A percentile compares a stretch with the other conserved stretches of the same genome.
Conservation (phyloP, 306 rosid species). For the Begonia peltatifolia region DNA sequence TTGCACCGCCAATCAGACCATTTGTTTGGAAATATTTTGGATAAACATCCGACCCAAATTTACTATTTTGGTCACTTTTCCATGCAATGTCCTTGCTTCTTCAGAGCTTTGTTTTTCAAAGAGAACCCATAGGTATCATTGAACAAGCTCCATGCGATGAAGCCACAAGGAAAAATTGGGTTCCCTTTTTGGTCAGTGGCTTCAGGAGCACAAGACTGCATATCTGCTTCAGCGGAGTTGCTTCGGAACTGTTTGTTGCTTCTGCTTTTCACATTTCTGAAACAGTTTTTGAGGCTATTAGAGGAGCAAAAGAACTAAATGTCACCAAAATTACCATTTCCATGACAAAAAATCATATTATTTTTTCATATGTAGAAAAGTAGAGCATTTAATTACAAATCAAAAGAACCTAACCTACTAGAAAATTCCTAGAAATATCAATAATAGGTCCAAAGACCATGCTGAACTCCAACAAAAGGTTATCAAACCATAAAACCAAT, state of each 20-base stretch:
- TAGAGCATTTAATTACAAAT: too few species aligned
- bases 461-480: too few species aligned
- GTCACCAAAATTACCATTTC: too few species aligned
- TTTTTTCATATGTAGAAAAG: too few species aligned
- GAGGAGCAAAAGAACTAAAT: too few species aligned
- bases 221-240: conserved; percentile 12
- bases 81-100: conserved; percentile 68
- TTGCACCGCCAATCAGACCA: conserved; percentile 64
- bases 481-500: too few species aligned
- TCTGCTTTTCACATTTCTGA: conserved; percentile 66
- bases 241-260: conserved; percentile 39
- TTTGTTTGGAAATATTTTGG: conserved; percentile 64
- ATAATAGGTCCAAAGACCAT: too few species aligned
- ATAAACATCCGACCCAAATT: conserved; percentile 63
- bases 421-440: too few species aligned
- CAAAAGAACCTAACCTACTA: too few species aligned
- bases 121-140: conserved; percentile 66
- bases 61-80: conserved; percentile 50
- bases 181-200: conserved; percentile 8
- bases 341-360: too few species aligned
- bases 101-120: conserved; percentile 24
- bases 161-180: conserved; percentile 81
- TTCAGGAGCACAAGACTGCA: conserved; percentile 37
- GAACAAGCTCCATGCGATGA: conserved; percentile 82
- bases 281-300: conserved; percentile 3